Evolutionary conservation across 2,329 filamentous ascomycete species (phyloP), one percentile per base, ranked within the genome.

Genomic region (Juglanconis juglandina): DNA sequence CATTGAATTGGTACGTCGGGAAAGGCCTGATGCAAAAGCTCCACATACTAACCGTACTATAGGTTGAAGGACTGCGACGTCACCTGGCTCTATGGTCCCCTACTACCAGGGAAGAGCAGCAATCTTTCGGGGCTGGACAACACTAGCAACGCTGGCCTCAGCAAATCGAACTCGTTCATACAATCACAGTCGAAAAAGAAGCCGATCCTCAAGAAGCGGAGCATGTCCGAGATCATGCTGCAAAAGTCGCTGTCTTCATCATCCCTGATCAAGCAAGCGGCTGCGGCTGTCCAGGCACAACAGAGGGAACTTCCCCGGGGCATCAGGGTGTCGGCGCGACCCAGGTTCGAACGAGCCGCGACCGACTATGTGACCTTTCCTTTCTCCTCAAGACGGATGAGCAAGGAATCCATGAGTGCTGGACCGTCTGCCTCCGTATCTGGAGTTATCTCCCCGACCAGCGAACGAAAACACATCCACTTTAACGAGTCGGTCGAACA

Each of bases 21-120:
- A 59, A 46, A 6, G 34, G 53, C 1, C 3, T 6, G 14, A 35
- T 33, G 1, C 4, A 14, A 14, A 1, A 5, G 11, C 13, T 5
- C 69, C 48, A n/a, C 37, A n/a, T 46, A 51, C 39, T 61, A 17
- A 63, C 55, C 13, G 10, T 56, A 14, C 30, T 41, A 51, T 68
- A 96, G 92, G 93, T 81, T 97, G 62, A 99, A 98, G 73, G 95
- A 98, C 69, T 95, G 90, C 72, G 94, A 99, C 74, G 92, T 97
- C 37, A 97, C 94, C 50, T 99, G 94, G 95, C 81, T 99, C 1
- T 99, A 98, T 70, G 95, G 95, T 0, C 95, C 95, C 11, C 76
- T 97, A 53, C 94, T 96, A 72, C 89, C 88, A 1, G 88, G 88
- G 30, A 63, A 63, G 51, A 63, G 47, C 50, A 61, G 50, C 14